Evolutionary conservation across 169 alveolate genomes (phyloP).

Genomic region (Plasmodium malariae): DNA sequence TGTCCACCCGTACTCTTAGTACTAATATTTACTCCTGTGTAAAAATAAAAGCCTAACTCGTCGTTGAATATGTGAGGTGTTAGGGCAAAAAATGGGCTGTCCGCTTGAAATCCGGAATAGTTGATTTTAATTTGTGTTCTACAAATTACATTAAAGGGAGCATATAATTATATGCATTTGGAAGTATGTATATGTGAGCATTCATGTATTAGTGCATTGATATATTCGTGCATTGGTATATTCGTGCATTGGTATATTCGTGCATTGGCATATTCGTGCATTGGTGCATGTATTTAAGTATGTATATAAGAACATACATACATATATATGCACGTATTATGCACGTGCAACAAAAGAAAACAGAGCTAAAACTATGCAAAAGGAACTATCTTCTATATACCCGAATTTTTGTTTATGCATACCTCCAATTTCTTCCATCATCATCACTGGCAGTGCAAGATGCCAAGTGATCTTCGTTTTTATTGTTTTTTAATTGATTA

Average conservation of each 20-base stretch:
- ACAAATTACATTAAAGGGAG: background rate
- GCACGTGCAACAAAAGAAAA: background rate
- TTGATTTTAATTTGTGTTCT: background rate
- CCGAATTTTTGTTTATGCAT: background rate
- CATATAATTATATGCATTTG: no score
- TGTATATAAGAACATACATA: background rate
- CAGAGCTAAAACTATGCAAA: background rate
- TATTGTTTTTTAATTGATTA: background rate
- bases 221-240: no score
- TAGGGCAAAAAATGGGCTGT: background rate
- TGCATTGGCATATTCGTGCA: no score
- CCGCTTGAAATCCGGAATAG: background rate
- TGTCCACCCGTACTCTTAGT: background rate
- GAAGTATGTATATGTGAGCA: no score
- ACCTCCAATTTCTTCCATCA: constrained; percentile 23
- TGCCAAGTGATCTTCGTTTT: background rate
- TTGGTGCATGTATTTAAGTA: no score
- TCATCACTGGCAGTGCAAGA: constrained; percentile 33
- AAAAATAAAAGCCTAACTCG: constrained; percentile 13
- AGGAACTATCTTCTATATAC: background rate
- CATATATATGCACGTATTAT: background rate
- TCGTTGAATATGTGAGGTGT: background rate
- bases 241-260: no score
- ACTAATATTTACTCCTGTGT: background rate
- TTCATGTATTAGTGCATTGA: no score